Evolutionary conservation across 2,329 filamentous ascomycete species (phyloP), one percentile per base, ranked within the genome.

Genomic region (Pseudogymnoascus sp.): DNA sequence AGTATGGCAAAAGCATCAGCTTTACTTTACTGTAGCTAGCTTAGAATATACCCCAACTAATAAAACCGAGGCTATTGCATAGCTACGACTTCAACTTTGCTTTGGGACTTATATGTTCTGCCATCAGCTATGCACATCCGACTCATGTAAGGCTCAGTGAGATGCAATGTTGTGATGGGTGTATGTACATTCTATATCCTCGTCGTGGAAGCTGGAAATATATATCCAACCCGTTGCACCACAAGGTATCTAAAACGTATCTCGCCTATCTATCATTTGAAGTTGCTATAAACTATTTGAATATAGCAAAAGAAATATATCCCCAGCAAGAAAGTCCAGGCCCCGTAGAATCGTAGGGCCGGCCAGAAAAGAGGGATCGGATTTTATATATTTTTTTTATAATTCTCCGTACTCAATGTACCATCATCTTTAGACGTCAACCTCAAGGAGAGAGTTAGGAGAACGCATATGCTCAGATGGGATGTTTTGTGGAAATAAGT

Each of bases 391-490:
- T 61, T 16, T 8, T 13, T 61, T 31, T 39, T 43, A 61, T 41
- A 39, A 43, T 43, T 41, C 23, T 61, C 60, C 60, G 39, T 25
- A 16, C 36, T 61, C 60, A 61, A 61, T 61, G 39, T 61, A 28
- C 60, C 60, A 61, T 43, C 31, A 61, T 61, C 60, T 61, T 61
- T 61, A 61, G 60, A 61, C 60, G 60, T 61, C 21, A 43, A 61
- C 60, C 60, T 61, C 60, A 61, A 61, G 36, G 60, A 41, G 60
- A 41, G 60, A 61, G 60, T 41, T 61, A 61, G 60, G 60, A 41
- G 34, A 61, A 57, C 60, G 60, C 60, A 61, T 61, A 61, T 61
- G 60, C 60, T 61, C 60, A 61, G 31, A 43, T 61, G 60, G 60
- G 34, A 43, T 61, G 31, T 61, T 41, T 39, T 10, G 36, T 14